Percentiles rank a stretch among this genome's conserved stretches.
Conservation (phyloP, 106 monocot genomes). For the Phalaenopsis equestris region DNA sequence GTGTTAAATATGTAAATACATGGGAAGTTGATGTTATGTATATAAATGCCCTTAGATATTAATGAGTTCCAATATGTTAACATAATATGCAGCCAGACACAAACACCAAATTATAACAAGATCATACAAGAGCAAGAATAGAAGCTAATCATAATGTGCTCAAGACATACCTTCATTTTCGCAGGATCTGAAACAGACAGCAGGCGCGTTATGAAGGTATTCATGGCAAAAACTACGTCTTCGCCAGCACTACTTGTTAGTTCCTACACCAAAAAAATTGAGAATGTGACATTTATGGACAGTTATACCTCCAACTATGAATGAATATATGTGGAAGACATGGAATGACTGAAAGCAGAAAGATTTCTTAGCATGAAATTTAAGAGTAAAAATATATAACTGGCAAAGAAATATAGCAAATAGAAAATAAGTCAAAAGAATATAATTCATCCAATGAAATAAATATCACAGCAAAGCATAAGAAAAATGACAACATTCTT, state of each 20-base stretch:
- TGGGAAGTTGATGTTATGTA: too few relatives aligned
- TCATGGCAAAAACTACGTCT: conserved; percentile 94
- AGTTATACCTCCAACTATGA: not conserved
- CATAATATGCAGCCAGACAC: not conserved
- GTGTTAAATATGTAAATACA: too few relatives aligned
- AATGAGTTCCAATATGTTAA: not conserved
- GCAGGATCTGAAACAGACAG: conserved; percentile 79
- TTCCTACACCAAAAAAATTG: conserved; percentile 37
- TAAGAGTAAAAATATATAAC: not conserved
- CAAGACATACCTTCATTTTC: conserved; percentile 67
- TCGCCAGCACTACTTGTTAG: conserved; percentile 81
- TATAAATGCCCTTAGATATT: too few relatives aligned
- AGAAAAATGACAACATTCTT: too few relatives aligned
- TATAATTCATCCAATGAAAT: not conserved
- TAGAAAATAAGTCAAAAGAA: too few relatives aligned
- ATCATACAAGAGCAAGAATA: not conserved
- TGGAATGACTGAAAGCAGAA: not conserved
- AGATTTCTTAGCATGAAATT: not conserved
- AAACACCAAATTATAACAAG: not conserved
- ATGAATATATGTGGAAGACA: not conserved
- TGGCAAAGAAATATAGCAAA: not conserved
- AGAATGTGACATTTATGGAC: not conserved
- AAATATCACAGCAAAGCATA: not conserved
- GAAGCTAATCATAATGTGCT: not conserved
- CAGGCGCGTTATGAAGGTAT: conserved; percentile 81